Base-by-base conservation (phyloP, 805 yeast species). In the Candida awuae region DNA sequence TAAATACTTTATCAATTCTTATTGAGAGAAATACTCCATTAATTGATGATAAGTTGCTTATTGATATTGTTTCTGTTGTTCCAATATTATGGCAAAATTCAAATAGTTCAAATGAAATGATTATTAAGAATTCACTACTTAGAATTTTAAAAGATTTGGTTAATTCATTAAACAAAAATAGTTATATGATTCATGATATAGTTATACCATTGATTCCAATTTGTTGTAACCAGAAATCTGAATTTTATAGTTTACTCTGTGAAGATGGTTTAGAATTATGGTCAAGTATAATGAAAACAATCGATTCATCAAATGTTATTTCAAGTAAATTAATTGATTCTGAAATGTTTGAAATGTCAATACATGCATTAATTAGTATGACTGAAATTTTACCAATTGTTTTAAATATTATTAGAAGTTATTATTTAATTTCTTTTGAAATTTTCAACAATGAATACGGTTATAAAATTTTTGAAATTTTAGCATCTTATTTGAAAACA, bases 251-350 rank as follows among this genome's bases (percentile, higher is more conserved):
- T 2, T 63, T 84, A 38, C 57, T 88, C 8, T 70, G 80, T 15
- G 97, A 88, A 54, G 97, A 88, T 61, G 95, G 94, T 0, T 77
- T 74, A 53, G 94, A 85, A 41, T 64, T 88, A 30, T 86, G 95
- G 95, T 65, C 72, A n/a, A 67, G 80, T 1, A 56, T 83, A 2
- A 55, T 86, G 37, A 83, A 75, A 45, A 76, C 77, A 44, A 71
- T 72, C 38, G 84, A 90, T 1, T 29, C 48, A 1, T 45, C 53
- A 12, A 36, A 41, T 4, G 48, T 58, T 4, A 43, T 62, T 3
- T 62, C 68, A 5, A 60, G 59, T 22, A 55, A 59, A 12, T 56
- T 83, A 20, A 39, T 67, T 4, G 62, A 63, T 14, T 49, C 71
- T 14, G 22, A 37, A 10, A 31, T 43, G 29, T 68, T 81, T 45